Evolutionary conservation across 176 grass and related monocot genomes (phyloP).

Genomic region (Avena eriantha): DNA sequence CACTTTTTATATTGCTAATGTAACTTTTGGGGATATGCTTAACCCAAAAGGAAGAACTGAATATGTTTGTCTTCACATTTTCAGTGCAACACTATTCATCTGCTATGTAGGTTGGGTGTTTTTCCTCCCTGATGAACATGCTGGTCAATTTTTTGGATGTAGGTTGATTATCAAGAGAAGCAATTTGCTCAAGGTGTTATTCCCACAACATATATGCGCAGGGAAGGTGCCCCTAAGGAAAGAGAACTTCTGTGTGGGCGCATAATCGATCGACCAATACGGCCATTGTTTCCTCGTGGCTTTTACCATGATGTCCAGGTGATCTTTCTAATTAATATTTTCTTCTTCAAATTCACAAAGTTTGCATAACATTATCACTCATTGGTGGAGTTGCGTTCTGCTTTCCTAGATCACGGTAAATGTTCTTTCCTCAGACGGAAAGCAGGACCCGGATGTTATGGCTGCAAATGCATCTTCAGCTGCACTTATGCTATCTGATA

Average conservation of each 20-base stretch:
- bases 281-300: conserved; percentile 86
- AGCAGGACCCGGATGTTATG: conserved; percentile 98
- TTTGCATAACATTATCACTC: conserved; percentile 17
- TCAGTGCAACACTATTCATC: background rate
- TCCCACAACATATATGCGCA: conserved; percentile 95
- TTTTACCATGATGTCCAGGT: conserved; percentile 99
- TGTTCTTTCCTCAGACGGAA: conserved; percentile 89
- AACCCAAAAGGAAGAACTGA: conserved; percentile 13
- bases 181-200: conserved; percentile 95
- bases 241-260: conserved; percentile 93
- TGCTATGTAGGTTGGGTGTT: background rate
- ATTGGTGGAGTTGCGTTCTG: conserved; percentile 11
- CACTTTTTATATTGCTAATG: background rate
- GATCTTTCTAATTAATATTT: conserved; percentile 29
- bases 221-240: conserved; percentile 98
- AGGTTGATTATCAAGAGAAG: conserved; percentile 99
- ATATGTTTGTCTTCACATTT: conserved; percentile 35
- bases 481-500: conserved; percentile 93
- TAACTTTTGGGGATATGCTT: background rate
- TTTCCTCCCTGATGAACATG: background rate
- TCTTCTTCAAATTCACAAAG: conserved; percentile 21
- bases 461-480: conserved; percentile 98
- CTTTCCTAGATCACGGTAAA: conserved; percentile 74
- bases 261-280: conserved; percentile 93
- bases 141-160: conserved; percentile 18